A percentile compares a stretch with the other conserved stretches of the same genome.
phyloP scores from a whole-genome alignment of 306 rosid species.

The Sophora flavescens region DNA sequence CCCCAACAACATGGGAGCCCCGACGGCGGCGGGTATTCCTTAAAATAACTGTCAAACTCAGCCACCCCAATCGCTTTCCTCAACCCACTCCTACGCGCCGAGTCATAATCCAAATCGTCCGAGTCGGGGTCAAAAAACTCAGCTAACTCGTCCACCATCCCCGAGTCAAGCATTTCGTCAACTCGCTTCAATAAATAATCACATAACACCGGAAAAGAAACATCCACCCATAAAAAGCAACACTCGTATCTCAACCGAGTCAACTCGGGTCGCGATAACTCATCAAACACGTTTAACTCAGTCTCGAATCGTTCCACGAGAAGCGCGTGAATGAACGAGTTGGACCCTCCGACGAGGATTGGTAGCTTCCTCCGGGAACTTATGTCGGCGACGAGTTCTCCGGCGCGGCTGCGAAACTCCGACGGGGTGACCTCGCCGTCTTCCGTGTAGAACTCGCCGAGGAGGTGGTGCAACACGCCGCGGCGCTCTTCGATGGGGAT shows the following conservation, averaged over 20 bases:
- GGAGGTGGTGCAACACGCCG: conserved; percentile 76
- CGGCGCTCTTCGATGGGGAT: conserved; percentile 62
- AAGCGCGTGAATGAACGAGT: conserved; percentile 80
- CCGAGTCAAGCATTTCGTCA: conserved; percentile 84
- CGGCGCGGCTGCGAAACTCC: conserved; percentile 65
- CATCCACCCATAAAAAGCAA: conserved; percentile 89
- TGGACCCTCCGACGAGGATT: conserved; percentile 84
- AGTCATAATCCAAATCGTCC: conserved; percentile 22
- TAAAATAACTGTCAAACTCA: conserved; percentile 75
- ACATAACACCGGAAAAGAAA: conserved; percentile 59
- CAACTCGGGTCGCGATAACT: conserved; percentile 42
- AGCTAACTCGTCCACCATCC: conserved; percentile 86
- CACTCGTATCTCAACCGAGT: conserved; percentile 67
- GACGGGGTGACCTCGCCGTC: conserved; percentile 62
- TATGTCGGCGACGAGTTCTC: conserved; percentile 47
- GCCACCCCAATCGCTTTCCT: conserved; percentile 91
- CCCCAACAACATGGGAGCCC: not conserved
- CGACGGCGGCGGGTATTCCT: conserved; percentile 45
- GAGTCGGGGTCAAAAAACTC: conserved; percentile 63
- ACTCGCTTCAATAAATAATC: conserved; percentile 72
- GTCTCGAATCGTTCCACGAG: conserved; percentile 61
- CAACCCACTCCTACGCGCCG: conserved; percentile 55
- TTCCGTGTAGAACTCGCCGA: conserved; percentile 66
- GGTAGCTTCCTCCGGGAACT: conserved; percentile 59
- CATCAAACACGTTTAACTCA: conserved; percentile 50